Percentiles rank a stretch among this genome's conserved stretches.
Conservation (phyloP, 306 rosid genomes). For the Cotoneaster glaucophyllus region DNA sequence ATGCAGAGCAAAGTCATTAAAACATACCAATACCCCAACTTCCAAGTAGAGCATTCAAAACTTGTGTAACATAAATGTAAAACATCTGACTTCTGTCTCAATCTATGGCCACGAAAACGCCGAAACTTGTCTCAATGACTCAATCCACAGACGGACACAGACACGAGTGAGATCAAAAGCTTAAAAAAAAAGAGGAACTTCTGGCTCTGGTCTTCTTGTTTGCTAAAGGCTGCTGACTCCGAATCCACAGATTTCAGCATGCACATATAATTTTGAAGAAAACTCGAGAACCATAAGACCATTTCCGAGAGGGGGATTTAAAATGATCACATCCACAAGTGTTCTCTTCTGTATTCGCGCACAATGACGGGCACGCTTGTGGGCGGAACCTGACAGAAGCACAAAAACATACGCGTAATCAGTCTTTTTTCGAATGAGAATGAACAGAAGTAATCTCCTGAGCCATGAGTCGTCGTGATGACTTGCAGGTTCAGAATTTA, state of each 20-base stretch:
- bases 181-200: conserved; percentile 12
- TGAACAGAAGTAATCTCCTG: not conserved
- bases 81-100: not conserved
- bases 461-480: not conserved
- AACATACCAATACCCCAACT: no score
- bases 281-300: not conserved
- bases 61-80: not conserved
- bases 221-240: conserved; percentile 11
- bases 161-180: conserved; percentile 16
- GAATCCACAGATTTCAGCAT: conserved; percentile 9
- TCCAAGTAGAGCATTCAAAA: not conserved
- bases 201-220: conserved; percentile 21
- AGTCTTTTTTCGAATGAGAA: not conserved
- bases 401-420: not conserved
- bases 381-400: conserved; percentile 60
- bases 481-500: not conserved
- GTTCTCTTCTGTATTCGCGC: conserved; percentile 65
- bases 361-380: conserved; percentile 84
- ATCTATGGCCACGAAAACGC: not conserved
- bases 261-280: conserved; percentile 29
- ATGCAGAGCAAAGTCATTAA: no score
- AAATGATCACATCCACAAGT: conserved; percentile 31
- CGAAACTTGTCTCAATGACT: not conserved
- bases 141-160: not conserved
- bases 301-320: not conserved